Conservation (phyloP, 345 rosid species). For the Eutrema japonicum region DNA sequence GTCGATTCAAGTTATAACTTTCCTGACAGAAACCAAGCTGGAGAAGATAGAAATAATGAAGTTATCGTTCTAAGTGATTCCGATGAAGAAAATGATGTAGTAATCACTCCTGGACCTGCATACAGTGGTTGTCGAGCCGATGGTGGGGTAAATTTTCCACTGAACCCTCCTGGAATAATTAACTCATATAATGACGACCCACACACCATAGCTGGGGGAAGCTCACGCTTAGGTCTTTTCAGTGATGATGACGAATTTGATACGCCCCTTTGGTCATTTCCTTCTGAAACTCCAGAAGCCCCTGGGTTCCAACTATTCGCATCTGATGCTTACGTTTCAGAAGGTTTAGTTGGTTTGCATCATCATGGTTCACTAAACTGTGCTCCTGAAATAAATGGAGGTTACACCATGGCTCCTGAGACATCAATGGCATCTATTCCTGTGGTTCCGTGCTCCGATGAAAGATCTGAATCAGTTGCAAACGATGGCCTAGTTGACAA, state of each 20-base stretch:
- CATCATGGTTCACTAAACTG: conserved; percentile 59
- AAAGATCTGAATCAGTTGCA: conserved; percentile 54
- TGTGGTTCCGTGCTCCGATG: conserved; percentile 57
- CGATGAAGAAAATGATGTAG: conserved; percentile 79
- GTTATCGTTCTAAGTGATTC: conserved; percentile 92
- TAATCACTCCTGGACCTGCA: conserved; percentile 56
- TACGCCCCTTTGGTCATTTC: conserved; percentile 73
- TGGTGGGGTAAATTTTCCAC: conserved; percentile 60
- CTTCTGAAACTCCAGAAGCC: conserved; percentile 65
- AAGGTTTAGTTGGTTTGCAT: conserved; percentile 63
- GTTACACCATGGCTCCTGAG: conserved; percentile 64
- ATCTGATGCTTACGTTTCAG: conserved; percentile 61
- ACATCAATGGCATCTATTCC: conserved; percentile 52
- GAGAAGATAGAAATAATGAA: conserved; percentile 59
- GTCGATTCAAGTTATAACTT: conserved; percentile 59
- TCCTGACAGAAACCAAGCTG: conserved; percentile 55
- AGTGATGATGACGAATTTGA: conserved; percentile 71
- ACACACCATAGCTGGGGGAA: conserved; percentile 55
- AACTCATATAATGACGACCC: conserved; percentile 69
- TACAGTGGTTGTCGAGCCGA: conserved; percentile 54
- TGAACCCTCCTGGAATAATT: conserved; percentile 58
- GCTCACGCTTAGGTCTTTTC: conserved; percentile 69
- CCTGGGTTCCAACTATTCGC: conserved; percentile 80
- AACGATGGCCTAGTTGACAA: conserved; percentile 81
- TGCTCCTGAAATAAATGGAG: conserved; percentile 65